These are phyloP conservation scores for Clarireedia homoeocarpa DNA, from an alignment of 2,329 filamentous ascomycete genomes.

Conservation along the genomic window DNA sequence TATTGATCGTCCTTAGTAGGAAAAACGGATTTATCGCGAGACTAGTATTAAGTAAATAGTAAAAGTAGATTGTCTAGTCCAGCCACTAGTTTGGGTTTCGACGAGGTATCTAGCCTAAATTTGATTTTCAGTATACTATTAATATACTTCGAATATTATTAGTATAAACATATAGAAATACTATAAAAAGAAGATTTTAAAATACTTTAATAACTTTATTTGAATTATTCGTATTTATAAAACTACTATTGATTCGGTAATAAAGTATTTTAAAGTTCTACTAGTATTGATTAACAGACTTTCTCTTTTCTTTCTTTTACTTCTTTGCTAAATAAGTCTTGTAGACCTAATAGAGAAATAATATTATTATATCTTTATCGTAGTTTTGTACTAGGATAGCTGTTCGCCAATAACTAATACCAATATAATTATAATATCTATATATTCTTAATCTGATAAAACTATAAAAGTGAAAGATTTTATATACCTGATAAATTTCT, in stretches of 20 bases:
- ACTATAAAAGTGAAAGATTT: no score
- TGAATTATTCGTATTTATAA: constrained; percentile 12
- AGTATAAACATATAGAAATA: no score
- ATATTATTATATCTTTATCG: no score
- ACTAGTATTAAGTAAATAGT: constrained; percentile 17
- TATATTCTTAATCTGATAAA: no score
- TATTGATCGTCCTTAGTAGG: neutral
- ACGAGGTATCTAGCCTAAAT: constrained; percentile 10
- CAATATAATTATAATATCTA: no score
- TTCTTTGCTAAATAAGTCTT: no score
- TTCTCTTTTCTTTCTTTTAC: no score
- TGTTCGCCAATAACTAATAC: no score
- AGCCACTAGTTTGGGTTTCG: constrained; percentile 17
- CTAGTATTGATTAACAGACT: constrained; percentile 1
- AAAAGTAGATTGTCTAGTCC: constrained; percentile 20
- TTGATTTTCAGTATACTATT: constrained; percentile 11
- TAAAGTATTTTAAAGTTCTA: constrained; percentile 13
- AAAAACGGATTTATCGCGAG: constrained; percentile 8
- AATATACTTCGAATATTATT: constrained; percentile 10
- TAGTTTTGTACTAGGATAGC: no score
- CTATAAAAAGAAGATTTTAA: no score
- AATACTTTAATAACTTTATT: constrained; percentile 8
- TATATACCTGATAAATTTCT: no score
- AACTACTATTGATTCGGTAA: constrained; percentile 10
- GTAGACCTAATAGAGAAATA: no score